These are phyloP conservation scores for Naganishia liquefaciens DNA, from an alignment of 1,284 basidiomycete species.

Conservation along the genomic window DNA sequence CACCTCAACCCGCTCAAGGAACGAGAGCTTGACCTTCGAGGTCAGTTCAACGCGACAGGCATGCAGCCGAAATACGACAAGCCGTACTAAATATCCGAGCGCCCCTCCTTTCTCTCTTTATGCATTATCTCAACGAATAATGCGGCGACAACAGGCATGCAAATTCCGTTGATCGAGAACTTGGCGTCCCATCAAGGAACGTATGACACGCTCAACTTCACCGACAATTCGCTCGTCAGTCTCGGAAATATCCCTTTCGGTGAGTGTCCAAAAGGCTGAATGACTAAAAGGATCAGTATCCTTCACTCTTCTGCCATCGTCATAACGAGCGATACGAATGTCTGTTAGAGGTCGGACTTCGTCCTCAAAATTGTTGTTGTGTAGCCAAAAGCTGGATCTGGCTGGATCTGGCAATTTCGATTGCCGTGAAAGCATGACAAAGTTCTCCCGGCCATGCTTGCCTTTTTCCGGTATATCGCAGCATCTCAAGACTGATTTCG, in stretches of 20 bases:
- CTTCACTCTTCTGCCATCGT: not conserved
- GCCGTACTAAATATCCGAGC: conserved; percentile 15
- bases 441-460: too few relatives aligned
- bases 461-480: too few relatives aligned
- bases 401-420: too few relatives aligned
- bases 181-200: conserved; percentile 88
- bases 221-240: conserved; percentile 89
- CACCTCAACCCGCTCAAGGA: conserved; percentile 88
- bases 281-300: not conserved
- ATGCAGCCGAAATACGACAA: conserved; percentile 1
- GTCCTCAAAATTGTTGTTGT: too few relatives aligned
- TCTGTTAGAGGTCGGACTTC: too few relatives aligned
- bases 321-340: not conserved
- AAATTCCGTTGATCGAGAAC: conserved; percentile 98
- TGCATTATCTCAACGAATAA: conserved; percentile 27
- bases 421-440: too few relatives aligned
- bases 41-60: conserved; percentile 57
- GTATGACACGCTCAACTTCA: conserved; percentile 74
- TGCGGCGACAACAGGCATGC: conserved; percentile 68
- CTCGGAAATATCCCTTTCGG: conserved; percentile 87
- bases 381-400: too few relatives aligned
- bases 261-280: conserved; percentile 35
- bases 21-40: conserved; percentile 89
- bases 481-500: conserved; percentile 25
- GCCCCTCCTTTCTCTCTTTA: conserved; percentile 22